phyloP scores from a whole-genome alignment of 2,329 filamentous ascomycete species.

The Shiraia bambusicola region DNA sequence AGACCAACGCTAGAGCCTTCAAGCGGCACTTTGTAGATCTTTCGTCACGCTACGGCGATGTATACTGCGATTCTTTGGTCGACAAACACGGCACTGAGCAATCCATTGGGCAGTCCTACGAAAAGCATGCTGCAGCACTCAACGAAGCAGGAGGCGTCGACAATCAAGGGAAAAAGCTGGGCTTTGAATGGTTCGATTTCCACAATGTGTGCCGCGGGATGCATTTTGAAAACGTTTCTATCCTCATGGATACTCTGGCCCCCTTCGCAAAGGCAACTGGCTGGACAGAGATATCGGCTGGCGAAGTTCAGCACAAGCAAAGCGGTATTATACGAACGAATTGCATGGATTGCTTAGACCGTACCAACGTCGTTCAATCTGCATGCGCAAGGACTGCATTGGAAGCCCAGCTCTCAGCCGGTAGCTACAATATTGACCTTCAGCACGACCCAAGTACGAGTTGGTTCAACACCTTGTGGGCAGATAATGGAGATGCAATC shows the following conservation, averaged over 20 bases:
- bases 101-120: slow-evolving; percentile 75
- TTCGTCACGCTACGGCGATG: slow-evolving; percentile 66
- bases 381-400: slow-evolving; percentile 83
- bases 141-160: slow-evolving; percentile 61
- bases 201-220: slow-evolving; percentile 90
- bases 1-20: slow-evolving; percentile 77
- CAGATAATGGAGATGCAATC: slow-evolving; percentile 94
- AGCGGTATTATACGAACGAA: slow-evolving; percentile 85
- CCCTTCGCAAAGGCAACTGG: slow-evolving; percentile 68
- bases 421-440: slow-evolving; percentile 74
- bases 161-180: slow-evolving; percentile 52
- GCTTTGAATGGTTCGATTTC: slow-evolving; percentile 97
- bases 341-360: slow-evolving; percentile 97
- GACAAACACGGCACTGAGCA: slow-evolving; percentile 85
- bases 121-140: slow-evolving; percentile 65
- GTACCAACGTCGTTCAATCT: slow-evolving; percentile 94
- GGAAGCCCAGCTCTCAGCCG: slow-evolving; percentile 72
- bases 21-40: slow-evolving; percentile 76
- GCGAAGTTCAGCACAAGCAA: slow-evolving; percentile 55
- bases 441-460: slow-evolving; percentile 76
- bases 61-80: slow-evolving; percentile 81
- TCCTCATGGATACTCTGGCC: slow-evolving; percentile 71
- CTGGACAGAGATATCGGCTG: slow-evolving; percentile 63
- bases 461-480: slow-evolving; percentile 97
- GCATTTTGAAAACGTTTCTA: slow-evolving; percentile 93